Evolutionary conservation across 2,329 filamentous ascomycete genomes (phyloP).

Genomic region (Fusarium irregulare): DNA sequence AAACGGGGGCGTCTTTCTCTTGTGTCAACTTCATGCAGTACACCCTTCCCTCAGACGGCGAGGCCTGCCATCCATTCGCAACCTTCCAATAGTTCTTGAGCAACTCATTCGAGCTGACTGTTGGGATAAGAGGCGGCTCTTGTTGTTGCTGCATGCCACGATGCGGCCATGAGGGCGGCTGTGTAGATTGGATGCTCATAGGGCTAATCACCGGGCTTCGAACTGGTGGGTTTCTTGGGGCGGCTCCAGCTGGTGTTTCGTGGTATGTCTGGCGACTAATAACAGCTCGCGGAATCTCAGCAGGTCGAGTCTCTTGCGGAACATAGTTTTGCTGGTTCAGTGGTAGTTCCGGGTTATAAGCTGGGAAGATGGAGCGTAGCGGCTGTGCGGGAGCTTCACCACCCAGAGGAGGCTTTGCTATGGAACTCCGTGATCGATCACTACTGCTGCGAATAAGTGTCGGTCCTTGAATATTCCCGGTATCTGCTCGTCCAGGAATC

Average conservation of each 20-base stretch:
- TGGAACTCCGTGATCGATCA: conserved; percentile 65
- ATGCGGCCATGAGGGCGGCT: conserved; percentile 42
- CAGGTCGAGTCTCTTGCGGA: conserved; percentile 72
- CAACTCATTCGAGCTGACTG: conserved; percentile 68
- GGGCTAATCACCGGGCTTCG: conserved; percentile 42
- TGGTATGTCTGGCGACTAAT: conserved; percentile 74
- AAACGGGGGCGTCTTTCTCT: conserved; percentile 71
- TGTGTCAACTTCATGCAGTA: conserved; percentile 69
- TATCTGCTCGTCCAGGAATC: conserved; percentile 60
- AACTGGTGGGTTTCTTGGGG: conserved; percentile 27
- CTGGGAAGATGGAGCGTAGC: conserved; percentile 79
- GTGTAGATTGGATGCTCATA: conserved; percentile 34
- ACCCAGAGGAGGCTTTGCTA: conserved; percentile 64
- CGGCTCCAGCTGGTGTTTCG: conserved; percentile 29
- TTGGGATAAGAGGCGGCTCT: conserved; percentile 59
- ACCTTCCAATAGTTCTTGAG: conserved; percentile 76
- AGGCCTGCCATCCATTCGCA: conserved; percentile 75
- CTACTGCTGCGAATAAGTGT: conserved; percentile 60
- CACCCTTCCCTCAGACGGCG: conserved; percentile 66
- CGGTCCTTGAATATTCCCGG: conserved; percentile 63
- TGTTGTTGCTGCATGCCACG: conserved; percentile 46
- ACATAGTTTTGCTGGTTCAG: conserved; percentile 77
- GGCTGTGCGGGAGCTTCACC: conserved; percentile 50
- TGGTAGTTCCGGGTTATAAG: conserved; percentile 75
- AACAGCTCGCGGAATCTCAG: conserved; percentile 70